Evolutionary conservation across 441 rosid genomes (phyloP).

Genomic region (Monsonia emarginata): DNA sequence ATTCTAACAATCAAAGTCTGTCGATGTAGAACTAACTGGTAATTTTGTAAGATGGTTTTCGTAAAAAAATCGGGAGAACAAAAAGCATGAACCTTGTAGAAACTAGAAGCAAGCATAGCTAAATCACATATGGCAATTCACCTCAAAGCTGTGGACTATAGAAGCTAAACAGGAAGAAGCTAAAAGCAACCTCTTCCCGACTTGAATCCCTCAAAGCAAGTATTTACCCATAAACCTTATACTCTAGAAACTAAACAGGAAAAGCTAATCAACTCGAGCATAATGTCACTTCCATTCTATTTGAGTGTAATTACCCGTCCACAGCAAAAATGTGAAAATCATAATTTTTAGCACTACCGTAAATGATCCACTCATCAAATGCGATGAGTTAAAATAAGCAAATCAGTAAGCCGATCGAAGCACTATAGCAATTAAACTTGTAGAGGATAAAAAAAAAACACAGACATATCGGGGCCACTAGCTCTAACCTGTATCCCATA

Average conservation of each 20-base stretch:
- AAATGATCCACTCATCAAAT: neutral
- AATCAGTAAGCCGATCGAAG: neutral
- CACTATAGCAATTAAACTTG: neutral
- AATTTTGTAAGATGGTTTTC: neutral
- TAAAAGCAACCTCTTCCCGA: neutral
- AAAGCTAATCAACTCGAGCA: neutral
- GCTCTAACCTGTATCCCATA: constrained; percentile 64
- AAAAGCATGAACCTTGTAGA: neutral
- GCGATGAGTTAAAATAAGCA: neutral
- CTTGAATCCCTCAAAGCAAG: neutral
- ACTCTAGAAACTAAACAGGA: neutral
- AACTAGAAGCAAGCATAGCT: neutral
- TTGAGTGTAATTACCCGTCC: neutral
- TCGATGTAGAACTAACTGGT: neutral
- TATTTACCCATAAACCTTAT: neutral
- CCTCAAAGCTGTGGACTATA: neutral
- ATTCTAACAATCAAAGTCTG: neutral
- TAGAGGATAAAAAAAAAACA: neutral
- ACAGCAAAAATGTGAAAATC: neutral
- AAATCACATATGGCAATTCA: neutral
- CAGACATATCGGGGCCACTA: neutral
- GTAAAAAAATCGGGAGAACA: neutral
- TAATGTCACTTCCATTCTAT: neutral
- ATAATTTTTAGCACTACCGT: neutral
- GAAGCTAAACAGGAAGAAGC: neutral